phyloP scores from a whole-genome alignment of 1,284 basidiomycete genomes.

The Chiua sp. region DNA sequence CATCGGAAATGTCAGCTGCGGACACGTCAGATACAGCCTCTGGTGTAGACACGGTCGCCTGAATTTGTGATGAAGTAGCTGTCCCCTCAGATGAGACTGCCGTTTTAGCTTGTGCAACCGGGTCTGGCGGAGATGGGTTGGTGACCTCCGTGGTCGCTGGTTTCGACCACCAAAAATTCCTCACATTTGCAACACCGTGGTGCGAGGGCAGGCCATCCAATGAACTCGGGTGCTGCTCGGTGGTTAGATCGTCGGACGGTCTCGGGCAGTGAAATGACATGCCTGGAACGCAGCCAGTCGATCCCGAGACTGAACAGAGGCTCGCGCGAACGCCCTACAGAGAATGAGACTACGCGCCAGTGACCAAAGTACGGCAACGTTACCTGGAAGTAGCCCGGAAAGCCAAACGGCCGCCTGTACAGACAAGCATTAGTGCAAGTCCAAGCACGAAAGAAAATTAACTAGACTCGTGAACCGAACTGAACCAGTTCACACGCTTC shows the following conservation, averaged over 20 bases:
- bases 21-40: constrained; percentile 8
- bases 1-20: constrained; percentile 24
- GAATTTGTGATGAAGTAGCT: background rate
- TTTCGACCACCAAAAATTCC: constrained; percentile 41
- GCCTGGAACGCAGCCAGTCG: constrained; percentile 26
- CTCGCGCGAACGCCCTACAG: constrained; percentile 14
- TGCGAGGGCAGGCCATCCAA: background rate
- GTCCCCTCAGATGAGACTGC: constrained; percentile 1
- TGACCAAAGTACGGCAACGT: background rate
- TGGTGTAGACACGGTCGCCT: constrained; percentile 1
- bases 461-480: constrained; percentile 22
- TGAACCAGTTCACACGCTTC: constrained; percentile 24
- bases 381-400: constrained; percentile 34
- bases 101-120: background rate
- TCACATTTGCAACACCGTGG: constrained; percentile 15
- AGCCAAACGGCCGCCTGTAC: constrained; percentile 29
- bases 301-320: constrained; percentile 12
- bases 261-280: constrained; percentile 12
- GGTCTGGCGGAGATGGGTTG: constrained; percentile 3
- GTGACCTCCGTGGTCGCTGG: constrained; percentile 11
- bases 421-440: constrained; percentile 23
- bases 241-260: constrained; percentile 8
- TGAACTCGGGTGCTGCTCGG: background rate
- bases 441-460: too few relatives aligned
- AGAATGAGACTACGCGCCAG: constrained; percentile 14